phyloP scores from a whole-genome alignment of 306 rosid species.

The Rosa multiflora region DNA sequence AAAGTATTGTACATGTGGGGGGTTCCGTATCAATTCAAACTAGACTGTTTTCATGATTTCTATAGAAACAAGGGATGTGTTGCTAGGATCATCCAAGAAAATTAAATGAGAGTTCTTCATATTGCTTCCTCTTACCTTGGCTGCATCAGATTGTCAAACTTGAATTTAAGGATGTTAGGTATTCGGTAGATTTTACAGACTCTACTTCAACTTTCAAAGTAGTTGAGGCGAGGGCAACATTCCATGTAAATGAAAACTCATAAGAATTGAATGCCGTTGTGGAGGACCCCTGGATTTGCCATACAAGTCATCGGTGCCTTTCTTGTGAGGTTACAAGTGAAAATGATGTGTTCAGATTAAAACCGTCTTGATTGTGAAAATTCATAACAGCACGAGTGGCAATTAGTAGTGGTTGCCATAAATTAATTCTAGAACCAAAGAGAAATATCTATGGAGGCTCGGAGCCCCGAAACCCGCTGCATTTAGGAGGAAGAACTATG shows the following conservation, averaged over 20 bases:
- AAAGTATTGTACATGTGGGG: background rate
- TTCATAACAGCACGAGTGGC: background rate
- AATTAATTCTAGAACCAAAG: background rate
- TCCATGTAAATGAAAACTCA: background rate
- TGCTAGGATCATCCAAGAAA: background rate
- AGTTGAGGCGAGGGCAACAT: background rate
- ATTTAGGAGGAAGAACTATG: no score
- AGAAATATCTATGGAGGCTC: no score
- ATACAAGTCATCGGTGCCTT: background rate
- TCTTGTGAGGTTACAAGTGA: background rate
- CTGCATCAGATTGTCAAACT: conserved; percentile 1
- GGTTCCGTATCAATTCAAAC: background rate
- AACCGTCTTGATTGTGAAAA: background rate
- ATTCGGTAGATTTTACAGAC: background rate
- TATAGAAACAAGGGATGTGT: background rate
- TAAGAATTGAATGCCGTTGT: conserved; percentile 1
- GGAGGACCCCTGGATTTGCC: conserved; percentile 4
- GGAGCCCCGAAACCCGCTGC: no score
- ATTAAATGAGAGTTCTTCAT: background rate
- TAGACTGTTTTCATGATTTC: background rate
- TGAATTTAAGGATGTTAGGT: background rate
- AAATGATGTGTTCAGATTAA: background rate
- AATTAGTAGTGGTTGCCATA: background rate
- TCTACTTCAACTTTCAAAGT: conserved; percentile 7
- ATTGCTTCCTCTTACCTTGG: background rate